These are phyloP conservation scores for Lyophyllum decastes DNA, from an alignment of 768 basidiomycete genomes.

Conservation along the genomic window DNA sequence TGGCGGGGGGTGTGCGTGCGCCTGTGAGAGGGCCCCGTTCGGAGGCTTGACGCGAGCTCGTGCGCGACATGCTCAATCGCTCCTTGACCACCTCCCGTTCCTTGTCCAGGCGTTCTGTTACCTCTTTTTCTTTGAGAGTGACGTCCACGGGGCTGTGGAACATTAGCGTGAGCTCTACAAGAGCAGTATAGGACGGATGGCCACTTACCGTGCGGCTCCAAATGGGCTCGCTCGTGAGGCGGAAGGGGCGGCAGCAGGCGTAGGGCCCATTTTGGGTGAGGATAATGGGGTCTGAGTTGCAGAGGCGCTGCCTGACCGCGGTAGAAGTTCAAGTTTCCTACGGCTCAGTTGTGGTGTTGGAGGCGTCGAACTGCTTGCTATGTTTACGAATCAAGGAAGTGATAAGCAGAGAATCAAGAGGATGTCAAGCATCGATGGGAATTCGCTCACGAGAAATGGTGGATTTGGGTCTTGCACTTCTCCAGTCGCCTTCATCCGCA, in stretches of 20 bases:
- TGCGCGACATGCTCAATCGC: conserved; percentile 52
- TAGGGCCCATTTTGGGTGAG: conserved; percentile 70
- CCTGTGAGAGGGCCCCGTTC: conserved; percentile 41
- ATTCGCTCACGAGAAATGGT: conserved; percentile 64
- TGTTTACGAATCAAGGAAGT: background rate
- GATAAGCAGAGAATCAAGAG: background rate
- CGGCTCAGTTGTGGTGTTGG: conserved; percentile 81
- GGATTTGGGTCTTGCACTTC: conserved; percentile 47
- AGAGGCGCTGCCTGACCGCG: conserved; percentile 70
- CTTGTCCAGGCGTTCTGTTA: conserved; percentile 69
- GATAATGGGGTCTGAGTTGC: conserved; percentile 73
- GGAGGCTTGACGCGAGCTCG: conserved; percentile 49
- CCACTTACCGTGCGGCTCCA: conserved; percentile 77
- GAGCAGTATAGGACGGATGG: background rate
- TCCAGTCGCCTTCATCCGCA: conserved; percentile 74
- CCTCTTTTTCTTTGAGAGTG: conserved; percentile 71
- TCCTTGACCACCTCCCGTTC: conserved; percentile 62
- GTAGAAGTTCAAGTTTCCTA: conserved; percentile 83
- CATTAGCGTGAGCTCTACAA: conserved; percentile 5
- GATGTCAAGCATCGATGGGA: background rate
- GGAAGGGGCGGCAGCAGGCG: conserved; percentile 30
- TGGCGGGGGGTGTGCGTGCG: conserved; percentile 33
- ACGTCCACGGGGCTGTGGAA: conserved; percentile 81
- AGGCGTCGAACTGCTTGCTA: conserved; percentile 73
- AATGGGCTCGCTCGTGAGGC: conserved; percentile 72